Evolutionary conservation across 495 filamentous ascomycete species (phyloP).

Genomic region (Tuber indicum): DNA sequence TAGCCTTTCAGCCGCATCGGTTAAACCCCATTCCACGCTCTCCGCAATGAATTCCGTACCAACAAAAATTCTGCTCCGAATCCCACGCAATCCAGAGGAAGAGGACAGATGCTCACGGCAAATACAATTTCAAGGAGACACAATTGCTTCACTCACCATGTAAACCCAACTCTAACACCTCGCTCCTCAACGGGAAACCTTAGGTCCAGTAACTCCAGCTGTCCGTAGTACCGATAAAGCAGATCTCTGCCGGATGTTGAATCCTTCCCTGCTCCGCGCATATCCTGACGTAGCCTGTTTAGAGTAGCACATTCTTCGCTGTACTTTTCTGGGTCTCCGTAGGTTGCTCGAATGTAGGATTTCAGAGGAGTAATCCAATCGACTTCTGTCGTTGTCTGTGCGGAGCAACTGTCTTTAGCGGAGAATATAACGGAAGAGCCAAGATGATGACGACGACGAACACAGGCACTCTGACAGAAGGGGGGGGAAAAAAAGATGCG

Average conservation of each 20-base stretch:
- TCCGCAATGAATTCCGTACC: neutral
- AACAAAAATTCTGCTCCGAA: neutral
- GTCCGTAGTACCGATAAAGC: conserved; percentile 94
- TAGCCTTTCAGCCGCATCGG: neutral
- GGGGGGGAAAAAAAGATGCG: neutral
- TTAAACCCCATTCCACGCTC: neutral
- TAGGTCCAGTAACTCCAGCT: conserved; percentile 88
- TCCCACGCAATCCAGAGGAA: neutral
- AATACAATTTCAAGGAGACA: conserved; percentile 2
- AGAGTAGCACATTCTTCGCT: conserved; percentile 88
- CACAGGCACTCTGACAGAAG: neutral
- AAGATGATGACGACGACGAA: neutral
- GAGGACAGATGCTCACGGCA: neutral
- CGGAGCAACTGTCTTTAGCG: conserved; percentile 12
- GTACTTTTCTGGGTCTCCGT: conserved; percentile 94
- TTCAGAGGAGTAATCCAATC: conserved; percentile 96
- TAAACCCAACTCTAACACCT: conserved; percentile 97
- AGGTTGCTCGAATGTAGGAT: conserved; percentile 83
- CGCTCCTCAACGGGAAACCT: conserved; percentile 97
- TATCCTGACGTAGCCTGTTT: conserved; percentile 95
- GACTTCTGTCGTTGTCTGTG: conserved; percentile 93
- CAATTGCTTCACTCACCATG: conserved; percentile 61
- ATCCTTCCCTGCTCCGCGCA: conserved; percentile 95
- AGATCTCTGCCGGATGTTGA: conserved; percentile 89
- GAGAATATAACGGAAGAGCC: conserved; percentile 6